These are phyloP conservation scores for Ananas comosus DNA, from an alignment of 176 grass and related monocot species.

Conservation along the genomic window DNA sequence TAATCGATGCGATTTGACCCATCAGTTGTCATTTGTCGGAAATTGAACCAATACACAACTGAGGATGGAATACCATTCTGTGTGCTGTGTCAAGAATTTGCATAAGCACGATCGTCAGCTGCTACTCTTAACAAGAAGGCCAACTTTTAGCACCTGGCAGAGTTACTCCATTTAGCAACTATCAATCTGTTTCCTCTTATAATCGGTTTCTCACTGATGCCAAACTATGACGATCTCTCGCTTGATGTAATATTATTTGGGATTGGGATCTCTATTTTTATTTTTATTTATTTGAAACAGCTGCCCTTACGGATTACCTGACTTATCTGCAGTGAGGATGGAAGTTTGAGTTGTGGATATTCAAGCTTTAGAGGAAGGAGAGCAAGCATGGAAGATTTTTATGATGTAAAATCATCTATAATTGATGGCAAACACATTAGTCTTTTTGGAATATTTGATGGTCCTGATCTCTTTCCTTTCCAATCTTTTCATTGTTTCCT, in stretches of 20 bases:
- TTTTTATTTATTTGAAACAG: conserved; percentile 14
- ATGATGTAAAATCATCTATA: conserved; percentile 50
- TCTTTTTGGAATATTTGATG: conserved; percentile 86
- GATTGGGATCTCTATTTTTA: conserved; percentile 8
- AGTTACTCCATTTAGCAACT: no score
- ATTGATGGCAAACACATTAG: conserved; percentile 49
- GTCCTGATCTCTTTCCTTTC: conserved; percentile 27
- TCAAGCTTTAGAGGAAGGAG: conserved; percentile 79
- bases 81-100: background rate
- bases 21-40: no score
- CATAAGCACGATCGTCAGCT: background rate
- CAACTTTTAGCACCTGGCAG: no score
- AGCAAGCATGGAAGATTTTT: conserved; percentile 75
- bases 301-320: conserved; percentile 29
- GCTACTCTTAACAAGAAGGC: background rate
- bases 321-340: conserved; percentile 54
- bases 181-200: no score
- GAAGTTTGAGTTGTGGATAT: conserved; percentile 68
- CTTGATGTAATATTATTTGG: conserved; percentile 9
- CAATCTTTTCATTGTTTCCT: background rate
- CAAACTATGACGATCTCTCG: background rate
- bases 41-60: no score
- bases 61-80: no score
- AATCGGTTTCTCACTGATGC: background rate
- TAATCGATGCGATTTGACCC: no score